A percentile compares a stretch with the other conserved stretches of the same genome.
Evolutionary conservation across 805 yeast genomes (phyloP).

Genomic region (Priceomyces medius): DNA sequence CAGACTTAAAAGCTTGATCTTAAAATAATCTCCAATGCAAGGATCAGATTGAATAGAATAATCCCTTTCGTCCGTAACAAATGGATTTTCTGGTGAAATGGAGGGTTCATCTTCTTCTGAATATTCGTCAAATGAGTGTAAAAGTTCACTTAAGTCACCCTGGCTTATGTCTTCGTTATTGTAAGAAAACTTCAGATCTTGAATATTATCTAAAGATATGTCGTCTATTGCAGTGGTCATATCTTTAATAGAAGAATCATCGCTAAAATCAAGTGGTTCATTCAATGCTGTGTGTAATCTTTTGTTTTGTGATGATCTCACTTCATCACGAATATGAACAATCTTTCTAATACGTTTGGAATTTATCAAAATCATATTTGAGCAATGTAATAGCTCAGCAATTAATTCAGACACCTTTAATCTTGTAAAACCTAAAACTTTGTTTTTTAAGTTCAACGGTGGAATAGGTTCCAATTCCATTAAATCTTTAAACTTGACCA

Average conservation of each 20-base stretch:
- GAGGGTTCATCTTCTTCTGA: conserved; percentile 47
- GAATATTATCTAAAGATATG: conserved; percentile 35
- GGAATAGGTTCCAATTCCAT: conserved; percentile 39
- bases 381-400: conserved; percentile 93
- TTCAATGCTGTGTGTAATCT: conserved; percentile 45
- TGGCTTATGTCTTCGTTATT: conserved; percentile 5
- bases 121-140: conserved; percentile 29
- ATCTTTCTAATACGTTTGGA: conserved; percentile 70
- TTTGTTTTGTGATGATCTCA: conserved; percentile 45
- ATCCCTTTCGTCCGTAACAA: conserved; percentile 38
- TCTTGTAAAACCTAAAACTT: conserved; percentile 83
- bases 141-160: conserved; percentile 19
- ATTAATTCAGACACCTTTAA: conserved; percentile 88
- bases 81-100: conserved; percentile 43
- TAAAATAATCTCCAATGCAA: conserved; percentile 84
- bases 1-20: conserved; percentile 77
- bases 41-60: conserved; percentile 47
- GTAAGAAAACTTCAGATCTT: conserved; percentile 2
- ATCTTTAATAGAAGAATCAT: conserved; percentile 16
- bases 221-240: conserved; percentile 40
- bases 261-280: conserved; percentile 24
- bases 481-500: conserved; percentile 67
- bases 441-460: conserved; percentile 13
- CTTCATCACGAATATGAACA: conserved; percentile 64
- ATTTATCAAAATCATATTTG: conserved; percentile 92